phyloP scores from a whole-genome alignment of 495 filamentous ascomycete genomes.

The Penicillium angulare region DNA sequence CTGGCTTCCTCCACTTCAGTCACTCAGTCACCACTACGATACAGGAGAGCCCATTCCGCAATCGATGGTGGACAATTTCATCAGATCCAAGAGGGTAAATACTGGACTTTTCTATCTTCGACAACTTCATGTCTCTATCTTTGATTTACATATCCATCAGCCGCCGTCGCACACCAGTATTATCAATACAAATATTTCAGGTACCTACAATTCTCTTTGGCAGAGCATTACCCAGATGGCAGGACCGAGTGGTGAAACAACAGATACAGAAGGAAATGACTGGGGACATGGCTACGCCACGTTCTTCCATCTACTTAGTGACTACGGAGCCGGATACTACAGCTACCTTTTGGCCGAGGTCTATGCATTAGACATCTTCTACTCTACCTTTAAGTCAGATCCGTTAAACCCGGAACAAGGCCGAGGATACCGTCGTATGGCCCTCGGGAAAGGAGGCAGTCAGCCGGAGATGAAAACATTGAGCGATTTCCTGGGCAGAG shows the following conservation, averaged over 20 bases:
- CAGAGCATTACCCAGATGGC: neutral
- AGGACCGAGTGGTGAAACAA: neutral
- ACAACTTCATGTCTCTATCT: too few relatives aligned
- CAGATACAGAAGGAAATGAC: neutral
- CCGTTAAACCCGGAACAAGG: neutral
- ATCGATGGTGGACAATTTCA: too few relatives aligned
- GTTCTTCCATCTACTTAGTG: neutral
- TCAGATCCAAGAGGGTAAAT: too few relatives aligned
- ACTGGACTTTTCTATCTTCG: too few relatives aligned
- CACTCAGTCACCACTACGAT: neutral
- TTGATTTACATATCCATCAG: neutral
- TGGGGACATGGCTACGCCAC: neutral
- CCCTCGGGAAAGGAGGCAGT: neutral
- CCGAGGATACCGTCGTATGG: neutral
- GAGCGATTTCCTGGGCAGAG: neutral
- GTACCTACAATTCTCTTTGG: neutral
- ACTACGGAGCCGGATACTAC: neutral
- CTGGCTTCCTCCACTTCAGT: neutral
- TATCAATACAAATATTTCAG: neutral
- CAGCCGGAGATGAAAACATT: neutral
- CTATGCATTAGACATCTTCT: neutral
- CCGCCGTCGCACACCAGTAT: neutral
- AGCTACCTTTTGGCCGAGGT: neutral
- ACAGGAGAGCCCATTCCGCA: too few relatives aligned
- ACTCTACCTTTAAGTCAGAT: neutral